Evolutionary conservation across 2,329 filamentous ascomycete species (phyloP).

Genomic region (Ophiostoma himal-ulmi): DNA sequence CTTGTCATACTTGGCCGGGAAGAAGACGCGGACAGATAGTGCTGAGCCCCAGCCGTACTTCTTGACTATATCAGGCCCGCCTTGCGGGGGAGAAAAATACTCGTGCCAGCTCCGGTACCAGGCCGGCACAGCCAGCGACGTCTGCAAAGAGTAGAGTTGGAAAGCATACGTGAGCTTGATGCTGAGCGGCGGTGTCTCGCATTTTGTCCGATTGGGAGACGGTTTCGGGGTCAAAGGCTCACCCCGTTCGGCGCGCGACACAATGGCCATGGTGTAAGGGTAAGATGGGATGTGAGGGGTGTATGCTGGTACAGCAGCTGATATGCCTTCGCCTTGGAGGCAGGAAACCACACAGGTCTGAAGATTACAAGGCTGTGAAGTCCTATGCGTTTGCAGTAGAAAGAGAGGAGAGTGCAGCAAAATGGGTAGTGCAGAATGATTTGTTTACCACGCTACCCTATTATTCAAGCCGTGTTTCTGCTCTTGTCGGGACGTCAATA

Average conservation of each 20-base stretch:
- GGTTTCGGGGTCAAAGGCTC: neutral
- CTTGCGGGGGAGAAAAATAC: neutral
- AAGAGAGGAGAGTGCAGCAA: neutral
- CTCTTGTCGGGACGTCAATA: neutral
- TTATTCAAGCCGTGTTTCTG: neutral
- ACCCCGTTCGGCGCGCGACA: neutral
- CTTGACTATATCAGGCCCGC: neutral
- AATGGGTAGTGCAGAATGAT: neutral
- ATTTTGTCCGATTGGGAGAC: neutral
- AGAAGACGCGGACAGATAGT: neutral
- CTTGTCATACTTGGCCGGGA: neutral
- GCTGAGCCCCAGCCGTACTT: neutral
- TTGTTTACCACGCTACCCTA: neutral
- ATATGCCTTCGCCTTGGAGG: neutral
- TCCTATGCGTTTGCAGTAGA: neutral
- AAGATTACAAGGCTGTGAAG: neutral
- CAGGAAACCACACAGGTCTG: neutral
- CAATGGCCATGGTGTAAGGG: neutral
- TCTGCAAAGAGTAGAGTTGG: neutral
- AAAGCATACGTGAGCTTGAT: neutral
- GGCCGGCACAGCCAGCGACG: neutral
- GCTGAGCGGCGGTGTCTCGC: neutral
- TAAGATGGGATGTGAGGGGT: neutral
- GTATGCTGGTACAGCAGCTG: neutral
- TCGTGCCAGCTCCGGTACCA: neutral